A percentile compares a stretch with the other conserved stretches of the same genome.
phyloP scores from a whole-genome alignment of 2,329 filamentous ascomycete genomes.

The Chaetomiaceae sp. region DNA sequence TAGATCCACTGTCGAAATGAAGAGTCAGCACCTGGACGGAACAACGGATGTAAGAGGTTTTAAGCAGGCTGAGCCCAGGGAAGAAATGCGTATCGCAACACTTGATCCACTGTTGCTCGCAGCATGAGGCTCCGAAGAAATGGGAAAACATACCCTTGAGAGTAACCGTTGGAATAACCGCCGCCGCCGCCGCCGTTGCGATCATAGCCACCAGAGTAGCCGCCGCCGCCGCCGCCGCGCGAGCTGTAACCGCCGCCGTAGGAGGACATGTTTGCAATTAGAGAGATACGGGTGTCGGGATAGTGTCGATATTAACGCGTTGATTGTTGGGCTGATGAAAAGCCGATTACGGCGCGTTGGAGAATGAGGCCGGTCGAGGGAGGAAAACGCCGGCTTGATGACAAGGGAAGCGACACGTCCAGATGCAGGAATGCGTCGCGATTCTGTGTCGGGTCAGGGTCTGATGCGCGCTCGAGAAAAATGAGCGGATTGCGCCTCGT shows the following conservation, averaged over 20 bases:
- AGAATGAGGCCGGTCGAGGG: no score
- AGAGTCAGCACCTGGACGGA: constrained; percentile 20
- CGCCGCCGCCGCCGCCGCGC: constrained; percentile 41
- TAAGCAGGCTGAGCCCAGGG: no score
- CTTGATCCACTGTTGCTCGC: no score
- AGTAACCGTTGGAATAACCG: constrained; percentile 26
- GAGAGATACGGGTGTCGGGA: background rate
- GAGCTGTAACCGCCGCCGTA: constrained; percentile 36
- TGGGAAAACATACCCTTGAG: constrained; percentile 22
- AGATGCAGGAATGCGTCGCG: constrained; percentile 5
- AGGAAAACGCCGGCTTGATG: background rate
- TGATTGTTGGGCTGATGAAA: background rate
- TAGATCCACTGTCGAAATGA: constrained; percentile 22
- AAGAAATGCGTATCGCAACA: no score
- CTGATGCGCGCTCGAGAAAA: constrained; percentile 15
- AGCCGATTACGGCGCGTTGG: constrained; percentile 6
- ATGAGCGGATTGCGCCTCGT: constrained; percentile 24
- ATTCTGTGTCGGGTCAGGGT: background rate
- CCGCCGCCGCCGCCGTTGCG: constrained; percentile 38
- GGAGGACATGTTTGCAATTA: constrained; percentile 25
- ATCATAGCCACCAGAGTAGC: constrained; percentile 46
- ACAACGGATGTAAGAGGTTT: no score
- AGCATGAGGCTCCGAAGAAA: no score
- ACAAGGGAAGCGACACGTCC: constrained; percentile 7
- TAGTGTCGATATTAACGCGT: background rate